phyloP scores from a whole-genome alignment of 2,329 filamentous ascomycete genomes.

The Fusarium sp. region DNA sequence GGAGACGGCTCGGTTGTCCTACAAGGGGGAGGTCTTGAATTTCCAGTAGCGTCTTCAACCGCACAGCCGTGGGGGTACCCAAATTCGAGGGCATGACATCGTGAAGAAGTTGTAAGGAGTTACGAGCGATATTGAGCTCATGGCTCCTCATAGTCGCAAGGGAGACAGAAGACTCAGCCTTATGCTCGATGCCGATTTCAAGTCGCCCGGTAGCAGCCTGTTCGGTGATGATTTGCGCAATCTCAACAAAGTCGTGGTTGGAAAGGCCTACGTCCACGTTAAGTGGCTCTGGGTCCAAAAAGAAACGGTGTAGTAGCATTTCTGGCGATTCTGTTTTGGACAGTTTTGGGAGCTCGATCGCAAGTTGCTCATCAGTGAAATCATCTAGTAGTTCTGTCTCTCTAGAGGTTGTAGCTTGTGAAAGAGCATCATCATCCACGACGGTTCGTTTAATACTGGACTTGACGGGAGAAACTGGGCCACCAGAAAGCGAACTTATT shows the following conservation, averaged over 20 bases:
- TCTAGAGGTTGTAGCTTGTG: conserved; percentile 60
- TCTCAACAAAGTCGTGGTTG: conserved; percentile 70
- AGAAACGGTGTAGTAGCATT: conserved; percentile 62
- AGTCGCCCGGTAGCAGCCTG: conserved; percentile 68
- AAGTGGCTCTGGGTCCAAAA: conserved; percentile 67
- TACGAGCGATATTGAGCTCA: conserved; percentile 56
- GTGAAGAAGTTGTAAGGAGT: conserved; percentile 59
- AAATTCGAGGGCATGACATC: conserved; percentile 57
- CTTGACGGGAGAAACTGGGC: conserved; percentile 60
- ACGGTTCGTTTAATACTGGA: conserved; percentile 54
- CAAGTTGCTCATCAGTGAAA: conserved; percentile 54
- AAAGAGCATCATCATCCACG: conserved; percentile 66
- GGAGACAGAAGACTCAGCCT: conserved; percentile 26
- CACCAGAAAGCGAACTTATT: conserved; percentile 60
- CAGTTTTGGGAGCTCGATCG: conserved; percentile 59
- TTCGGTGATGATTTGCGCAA: conserved; percentile 77
- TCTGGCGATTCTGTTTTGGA: conserved; percentile 60
- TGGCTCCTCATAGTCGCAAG: conserved; percentile 50
- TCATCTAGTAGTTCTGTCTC: conserved; percentile 59
- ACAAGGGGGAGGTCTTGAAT: conserved; percentile 65
- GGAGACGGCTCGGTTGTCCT: conserved; percentile 61
- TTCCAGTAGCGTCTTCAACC: conserved; percentile 61
- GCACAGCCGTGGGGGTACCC: conserved; percentile 49
- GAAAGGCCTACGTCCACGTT: conserved; percentile 55
- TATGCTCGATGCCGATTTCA: conserved; percentile 44